Evolutionary conservation across 768 basidiomycete genomes (phyloP), one percentile per base, ranked within the genome.

Genomic region (Panaeolus cyanescens): DNA sequence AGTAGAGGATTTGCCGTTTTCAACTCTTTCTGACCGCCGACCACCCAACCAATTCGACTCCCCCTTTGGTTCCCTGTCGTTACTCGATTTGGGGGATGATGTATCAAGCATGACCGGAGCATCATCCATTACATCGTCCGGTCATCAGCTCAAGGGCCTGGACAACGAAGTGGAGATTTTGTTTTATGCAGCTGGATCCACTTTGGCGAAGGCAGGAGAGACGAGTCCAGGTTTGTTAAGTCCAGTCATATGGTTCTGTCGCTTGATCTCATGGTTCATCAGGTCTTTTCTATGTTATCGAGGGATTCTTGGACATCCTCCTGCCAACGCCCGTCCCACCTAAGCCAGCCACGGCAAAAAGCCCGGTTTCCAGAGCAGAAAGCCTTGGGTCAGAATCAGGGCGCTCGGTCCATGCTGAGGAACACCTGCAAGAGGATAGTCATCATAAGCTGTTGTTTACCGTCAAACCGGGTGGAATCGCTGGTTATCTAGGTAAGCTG

Each of bases 131-230:
- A 72, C 76, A 30, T 80, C 79, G 13, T 76, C 80, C 17, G 84
- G 77, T 20, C 84, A 80, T 32, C 87, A 90, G 65, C 83, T 93
- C 77, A 89, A 82, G 66, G 96, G 95, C 19, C 77, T 99, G 13
- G 95, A 97, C 70, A 99, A 98, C 59, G 93, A 97, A 71, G 93
- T 99, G 1, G 97, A 99, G 73, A 96, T 99, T 56, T 72, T 98
- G 32, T 98, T 90, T 73, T 99, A 94, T 75, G 82, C 92, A 39
- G 89, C 92, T 55, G 97, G 96, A 1, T 88, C 90, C 4, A 87
- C 86, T 2, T 76, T 99, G 20, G 95, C 92, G 22, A 92, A 87
- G 66, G 92, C 95, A 6, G 96, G 95, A 39, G 96, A 99, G 73
- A 78, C 85, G 59, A 91, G 95, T 64, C 90, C 93, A 58, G 95